Conservation (phyloP, 768 basidiomycete species). For the Grammothele lineata region DNA sequence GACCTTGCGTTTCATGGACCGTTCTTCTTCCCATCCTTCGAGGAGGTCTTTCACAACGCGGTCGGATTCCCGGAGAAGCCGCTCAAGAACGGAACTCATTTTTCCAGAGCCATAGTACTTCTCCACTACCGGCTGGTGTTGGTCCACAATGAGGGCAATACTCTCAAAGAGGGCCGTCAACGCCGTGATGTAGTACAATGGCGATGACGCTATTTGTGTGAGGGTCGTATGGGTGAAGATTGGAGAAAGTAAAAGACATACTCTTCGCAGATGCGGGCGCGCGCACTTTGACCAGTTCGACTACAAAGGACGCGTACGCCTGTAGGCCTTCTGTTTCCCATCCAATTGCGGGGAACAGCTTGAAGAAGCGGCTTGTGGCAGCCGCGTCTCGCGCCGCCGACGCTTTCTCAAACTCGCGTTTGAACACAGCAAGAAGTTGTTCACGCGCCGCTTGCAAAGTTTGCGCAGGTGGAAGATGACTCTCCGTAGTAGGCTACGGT, state of each 20-base stretch:
- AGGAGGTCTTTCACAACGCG: conserved; percentile 71
- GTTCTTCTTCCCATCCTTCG: conserved; percentile 89
- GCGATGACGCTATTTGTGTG: conserved; percentile 68
- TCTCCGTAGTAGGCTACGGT: conserved; percentile 84
- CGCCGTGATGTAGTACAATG: conserved; percentile 85
- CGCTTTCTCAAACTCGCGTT: conserved; percentile 76
- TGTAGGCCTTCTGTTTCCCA: conserved; percentile 91
- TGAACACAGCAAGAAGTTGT: conserved; percentile 72
- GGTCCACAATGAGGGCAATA: conserved; percentile 93
- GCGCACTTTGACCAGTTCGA: conserved; percentile 79
- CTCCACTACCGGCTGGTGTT: conserved; percentile 96
- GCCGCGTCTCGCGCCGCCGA: conserved; percentile 78
- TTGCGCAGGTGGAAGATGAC: conserved; percentile 81
- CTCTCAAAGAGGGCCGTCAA: conserved; percentile 92
- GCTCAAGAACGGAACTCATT: conserved; percentile 75
- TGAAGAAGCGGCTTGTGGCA: conserved; percentile 91
- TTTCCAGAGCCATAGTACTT: conserved; percentile 93
- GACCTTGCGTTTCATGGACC: conserved; percentile 78
- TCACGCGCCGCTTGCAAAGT: conserved; percentile 74
- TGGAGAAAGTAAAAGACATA: conserved; percentile 36
- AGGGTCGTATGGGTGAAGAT: no score
- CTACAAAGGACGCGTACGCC: conserved; percentile 90
- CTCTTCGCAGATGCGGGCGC: conserved; percentile 80
- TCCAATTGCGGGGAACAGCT: conserved; percentile 92
- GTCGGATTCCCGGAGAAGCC: conserved; percentile 84